Base-by-base conservation (phyloP, 2,329 filamentous ascomycete genomes). In the Aspergillus ustus region DNA sequence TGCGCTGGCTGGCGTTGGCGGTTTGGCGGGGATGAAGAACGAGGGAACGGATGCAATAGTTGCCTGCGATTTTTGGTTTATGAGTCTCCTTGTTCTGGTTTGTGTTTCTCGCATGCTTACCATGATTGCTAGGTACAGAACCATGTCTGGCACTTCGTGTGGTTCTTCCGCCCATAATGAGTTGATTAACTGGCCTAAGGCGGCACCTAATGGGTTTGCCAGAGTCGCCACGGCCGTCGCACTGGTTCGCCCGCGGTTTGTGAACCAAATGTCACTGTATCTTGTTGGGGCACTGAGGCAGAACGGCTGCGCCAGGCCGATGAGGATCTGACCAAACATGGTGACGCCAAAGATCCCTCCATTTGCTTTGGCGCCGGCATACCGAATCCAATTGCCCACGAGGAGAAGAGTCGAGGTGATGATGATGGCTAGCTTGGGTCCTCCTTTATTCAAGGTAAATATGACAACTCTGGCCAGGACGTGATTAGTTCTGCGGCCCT, bases 201-300 rank as follows among this genome's bases (percentile, higher is more conserved):
- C 94, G 22, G 91, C 93, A 15, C 94, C 94, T 55, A 98, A 85
- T 0, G 94, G 94, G 75, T 97, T 98, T 4, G 94, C 92, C 61
- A 98, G 79, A 63, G 89, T 93, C 22, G 90, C 89, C 40, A 97
- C 72, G 1, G 94, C 95, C 0, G 94, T 98, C 19, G 94, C 94
- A 57, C 90, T 89, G 13, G 97, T 91, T 58, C 95, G 87, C 7
- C 93, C 94, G 11, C 83, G 81, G 69, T 91, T 89, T 1, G 92
- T 93, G 78, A 98, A 98, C 95, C 95, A 98, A 62, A 97, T 81
- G 74, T 97, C 93, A 58, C 91, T 95, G 78, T 96, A 99, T 64
- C 92, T 84, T 0, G 95, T 94, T 0, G 95, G 94, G 0, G 94
- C 92, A 7, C 90, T 88, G 9, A 98, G 86, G 13, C 96, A 92